Evolutionary conservation across 2,329 filamentous ascomycete species (phyloP).

Genomic region (Colletotrichum ledebouriae): DNA sequence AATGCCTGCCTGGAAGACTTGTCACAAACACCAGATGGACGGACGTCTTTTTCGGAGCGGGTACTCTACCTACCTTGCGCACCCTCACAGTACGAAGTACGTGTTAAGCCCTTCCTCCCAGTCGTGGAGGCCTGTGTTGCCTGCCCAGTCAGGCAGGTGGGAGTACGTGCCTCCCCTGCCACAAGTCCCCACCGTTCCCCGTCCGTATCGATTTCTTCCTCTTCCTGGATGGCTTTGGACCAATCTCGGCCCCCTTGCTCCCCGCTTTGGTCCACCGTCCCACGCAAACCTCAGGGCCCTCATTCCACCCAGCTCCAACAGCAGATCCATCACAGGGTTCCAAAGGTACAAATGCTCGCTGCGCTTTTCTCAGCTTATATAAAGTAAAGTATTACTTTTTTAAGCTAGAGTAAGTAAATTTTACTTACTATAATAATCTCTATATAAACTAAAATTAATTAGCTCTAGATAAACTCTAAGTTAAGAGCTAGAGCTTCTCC

Average conservation of each 20-base stretch:
- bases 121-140: constrained; percentile 23
- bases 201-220: constrained; percentile 39
- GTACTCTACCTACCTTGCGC: background rate
- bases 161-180: constrained; percentile 17
- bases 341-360: no score
- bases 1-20: background rate
- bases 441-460: no score
- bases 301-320: constrained; percentile 12
- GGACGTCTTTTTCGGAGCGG: no score
- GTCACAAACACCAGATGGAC: no score
- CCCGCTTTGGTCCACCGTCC: constrained; percentile 33
- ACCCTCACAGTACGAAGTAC: background rate
- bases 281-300: constrained; percentile 27
- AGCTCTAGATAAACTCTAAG: no score
- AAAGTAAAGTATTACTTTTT: no score
- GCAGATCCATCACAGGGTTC: constrained; percentile 17
- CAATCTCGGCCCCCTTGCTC: constrained; percentile 39
- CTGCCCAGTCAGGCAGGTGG: constrained; percentile 33
- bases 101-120: background rate
- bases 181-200: constrained; percentile 24
- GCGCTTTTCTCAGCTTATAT: no score
- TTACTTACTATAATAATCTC: no score
- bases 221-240: constrained; percentile 38
- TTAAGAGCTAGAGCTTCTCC: no score
- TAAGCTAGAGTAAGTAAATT: no score